Percentiles rank a stretch among this genome's conserved stretches.
Conservation (phyloP, 257 asterid species). For the Jasminum sambac region DNA sequence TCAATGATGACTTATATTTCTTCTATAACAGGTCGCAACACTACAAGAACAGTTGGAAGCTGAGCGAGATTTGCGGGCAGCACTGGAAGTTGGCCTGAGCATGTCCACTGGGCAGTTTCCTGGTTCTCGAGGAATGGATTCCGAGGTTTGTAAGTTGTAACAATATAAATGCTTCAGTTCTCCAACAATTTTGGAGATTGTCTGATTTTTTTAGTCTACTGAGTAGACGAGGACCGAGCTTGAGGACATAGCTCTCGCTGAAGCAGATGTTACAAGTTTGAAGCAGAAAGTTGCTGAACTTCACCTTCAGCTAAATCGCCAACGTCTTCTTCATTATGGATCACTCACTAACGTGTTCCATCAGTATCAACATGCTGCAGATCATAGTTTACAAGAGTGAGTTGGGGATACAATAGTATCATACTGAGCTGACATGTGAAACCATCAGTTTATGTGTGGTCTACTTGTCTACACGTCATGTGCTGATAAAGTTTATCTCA, state of each 20-base stretch:
- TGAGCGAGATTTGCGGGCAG: conserved; percentile 94
- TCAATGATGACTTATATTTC: conserved; percentile 20
- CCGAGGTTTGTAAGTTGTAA: conserved; percentile 73
- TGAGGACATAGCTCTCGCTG: conserved; percentile 98
- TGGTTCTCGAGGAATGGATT: conserved; percentile 80
- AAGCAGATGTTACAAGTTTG: conserved; percentile 94
- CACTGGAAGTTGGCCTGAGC: conserved; percentile 92
- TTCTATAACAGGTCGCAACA: conserved; percentile 67
- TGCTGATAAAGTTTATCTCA: conserved; percentile 8
- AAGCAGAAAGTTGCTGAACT: conserved; percentile 98
- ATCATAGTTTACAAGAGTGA: conserved; percentile 63
- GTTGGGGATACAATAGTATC: conserved; percentile 29
- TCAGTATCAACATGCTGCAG: conserved; percentile 54
- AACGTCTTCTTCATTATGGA: conserved; percentile 84
- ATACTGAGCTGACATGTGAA: background rate
- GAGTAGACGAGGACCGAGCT: conserved; percentile 92
- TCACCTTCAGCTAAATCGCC: conserved; percentile 94
- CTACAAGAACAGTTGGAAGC: conserved; percentile 98
- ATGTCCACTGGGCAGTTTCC: conserved; percentile 83
- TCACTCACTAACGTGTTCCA: conserved; percentile 69
- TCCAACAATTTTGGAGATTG: conserved; percentile 20
- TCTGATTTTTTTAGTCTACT: conserved; percentile 27
- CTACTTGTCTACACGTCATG: background rate
- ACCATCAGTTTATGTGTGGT: background rate
- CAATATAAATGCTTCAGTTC: conserved; percentile 17